A percentile compares a stretch with the other conserved stretches of the same genome.
Conservation (phyloP, 2,329 filamentous ascomycete genomes). For the Cryphonectria japonica region DNA sequence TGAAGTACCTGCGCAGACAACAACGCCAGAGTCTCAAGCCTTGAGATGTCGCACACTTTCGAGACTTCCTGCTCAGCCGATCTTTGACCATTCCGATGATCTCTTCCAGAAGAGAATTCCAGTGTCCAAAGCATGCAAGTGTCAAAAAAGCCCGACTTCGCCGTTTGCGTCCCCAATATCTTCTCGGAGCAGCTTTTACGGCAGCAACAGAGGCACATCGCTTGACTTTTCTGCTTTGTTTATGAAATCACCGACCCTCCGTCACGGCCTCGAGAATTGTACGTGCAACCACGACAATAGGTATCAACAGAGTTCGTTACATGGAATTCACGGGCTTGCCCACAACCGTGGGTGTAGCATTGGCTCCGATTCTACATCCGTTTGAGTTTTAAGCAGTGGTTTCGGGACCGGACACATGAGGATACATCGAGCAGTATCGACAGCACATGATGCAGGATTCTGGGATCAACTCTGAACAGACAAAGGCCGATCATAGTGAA, state of each 20-base stretch:
- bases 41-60: conserved; percentile 10
- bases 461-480: not conserved
- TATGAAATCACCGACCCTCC: conserved; percentile 14
- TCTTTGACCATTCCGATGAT: not conserved
- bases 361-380: not conserved
- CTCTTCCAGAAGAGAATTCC: not conserved
- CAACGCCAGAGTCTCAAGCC: not conserved
- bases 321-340: too few species aligned
- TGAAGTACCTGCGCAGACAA: not conserved
- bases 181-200: not conserved
- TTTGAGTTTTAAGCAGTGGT: not conserved
- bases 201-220: not conserved
- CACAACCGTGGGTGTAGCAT: not conserved
- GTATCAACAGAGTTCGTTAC: not conserved
- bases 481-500: not conserved
- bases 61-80: conserved; percentile 11
- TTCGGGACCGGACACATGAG: not conserved
- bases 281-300: not conserved
- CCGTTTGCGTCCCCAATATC: not conserved
- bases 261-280: conserved; percentile 9
- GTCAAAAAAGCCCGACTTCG: conserved; percentile 2
- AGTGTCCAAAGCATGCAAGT: conserved; percentile 4
- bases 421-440: not conserved
- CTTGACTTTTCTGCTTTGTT: conserved; percentile 19
- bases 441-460: not conserved